These are phyloP conservation scores for Candolleomyces eurysporus DNA, from an alignment of 768 basidiomycete genomes.

Conservation along the genomic window DNA sequence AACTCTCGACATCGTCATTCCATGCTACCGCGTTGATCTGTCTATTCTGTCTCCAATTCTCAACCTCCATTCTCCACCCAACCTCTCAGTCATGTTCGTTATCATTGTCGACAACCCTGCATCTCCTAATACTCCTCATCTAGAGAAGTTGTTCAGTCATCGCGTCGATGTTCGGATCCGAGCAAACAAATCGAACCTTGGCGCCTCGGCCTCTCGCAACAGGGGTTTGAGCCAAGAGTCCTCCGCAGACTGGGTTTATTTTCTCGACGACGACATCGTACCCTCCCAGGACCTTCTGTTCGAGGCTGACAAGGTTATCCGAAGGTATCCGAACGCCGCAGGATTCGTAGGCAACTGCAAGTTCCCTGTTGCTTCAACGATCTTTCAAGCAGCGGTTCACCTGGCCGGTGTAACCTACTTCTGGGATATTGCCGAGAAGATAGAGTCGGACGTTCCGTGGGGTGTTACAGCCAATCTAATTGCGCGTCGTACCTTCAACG, in stretches of 20 bases:
- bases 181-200: constrained; percentile 43
- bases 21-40: constrained; percentile 53
- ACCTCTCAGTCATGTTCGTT: constrained; percentile 52
- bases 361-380: constrained; percentile 45
- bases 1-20: constrained; percentile 55
- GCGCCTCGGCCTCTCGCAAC: constrained; percentile 56
- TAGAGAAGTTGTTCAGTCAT: constrained; percentile 37
- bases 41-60: constrained; percentile 43
- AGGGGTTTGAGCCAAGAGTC: constrained; percentile 52
- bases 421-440: constrained; percentile 58
- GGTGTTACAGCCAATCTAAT: constrained; percentile 63
- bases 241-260: constrained; percentile 51
- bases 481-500: constrained; percentile 41
- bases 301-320: constrained; percentile 47
- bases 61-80: constrained; percentile 37
- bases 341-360: constrained; percentile 53
- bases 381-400: constrained; percentile 55
- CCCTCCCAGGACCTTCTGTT: constrained; percentile 42
- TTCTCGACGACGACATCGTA: constrained; percentile 59
- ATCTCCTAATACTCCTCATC: constrained; percentile 35
- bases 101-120: constrained; percentile 56
- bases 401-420: constrained; percentile 58
- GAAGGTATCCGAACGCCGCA: constrained; percentile 42
- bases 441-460: constrained; percentile 52
- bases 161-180: constrained; percentile 55